A percentile compares a stretch with the other conserved stretches of the same genome.
Evolutionary conservation across 2,329 filamentous ascomycete genomes (phyloP).

Genomic region (Myriosclerotinia curreyana): DNA sequence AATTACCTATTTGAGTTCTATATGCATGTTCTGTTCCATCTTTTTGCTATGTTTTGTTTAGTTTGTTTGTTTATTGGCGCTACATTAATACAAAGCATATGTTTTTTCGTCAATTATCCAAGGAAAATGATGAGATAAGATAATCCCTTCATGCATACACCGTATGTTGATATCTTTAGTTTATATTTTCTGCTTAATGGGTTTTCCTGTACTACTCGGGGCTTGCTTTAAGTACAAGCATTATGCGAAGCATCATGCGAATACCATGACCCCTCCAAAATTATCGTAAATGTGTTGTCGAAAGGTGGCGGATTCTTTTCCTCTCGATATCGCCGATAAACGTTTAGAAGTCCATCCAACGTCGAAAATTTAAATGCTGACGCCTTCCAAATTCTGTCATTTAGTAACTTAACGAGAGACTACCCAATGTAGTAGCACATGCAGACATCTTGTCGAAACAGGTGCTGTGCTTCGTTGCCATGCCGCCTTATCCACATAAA

Average conservation of each 20-base stretch:
- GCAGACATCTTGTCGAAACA: slow-evolving; percentile 16
- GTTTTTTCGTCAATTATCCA: slow-evolving; percentile 14
- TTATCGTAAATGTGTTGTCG: slow-evolving; percentile 22
- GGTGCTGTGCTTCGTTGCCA: slow-evolving; percentile 22
- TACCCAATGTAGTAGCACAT: slow-evolving; percentile 21
- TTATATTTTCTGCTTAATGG: background rate
- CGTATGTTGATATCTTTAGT: slow-evolving; percentile 1
- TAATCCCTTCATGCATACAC: slow-evolving; percentile 11
- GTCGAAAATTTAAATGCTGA: slow-evolving; percentile 21
- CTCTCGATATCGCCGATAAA: slow-evolving; percentile 14
- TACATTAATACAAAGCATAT: slow-evolving; percentile 12
- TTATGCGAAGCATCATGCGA: slow-evolving; percentile 22
- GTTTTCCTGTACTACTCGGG: slow-evolving; percentile 11
- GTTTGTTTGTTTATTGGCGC: slow-evolving; percentile 13
- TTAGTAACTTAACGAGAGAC: slow-evolving; percentile 5
- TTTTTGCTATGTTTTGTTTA: slow-evolving; percentile 4
- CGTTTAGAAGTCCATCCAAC: slow-evolving; percentile 14
- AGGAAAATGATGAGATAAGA: slow-evolving; percentile 22
- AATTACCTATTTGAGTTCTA: slow-evolving; percentile 12
- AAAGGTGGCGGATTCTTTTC: slow-evolving; percentile 17
- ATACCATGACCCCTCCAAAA: slow-evolving; percentile 17
- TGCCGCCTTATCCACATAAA: slow-evolving; percentile 22
- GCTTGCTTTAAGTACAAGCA: slow-evolving; percentile 18
- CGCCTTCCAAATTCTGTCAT: slow-evolving; percentile 20
- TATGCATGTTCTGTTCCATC: slow-evolving; percentile 17